Conservation (phyloP, 1,139 yeast species). For the Kodamaea sp. region DNA sequence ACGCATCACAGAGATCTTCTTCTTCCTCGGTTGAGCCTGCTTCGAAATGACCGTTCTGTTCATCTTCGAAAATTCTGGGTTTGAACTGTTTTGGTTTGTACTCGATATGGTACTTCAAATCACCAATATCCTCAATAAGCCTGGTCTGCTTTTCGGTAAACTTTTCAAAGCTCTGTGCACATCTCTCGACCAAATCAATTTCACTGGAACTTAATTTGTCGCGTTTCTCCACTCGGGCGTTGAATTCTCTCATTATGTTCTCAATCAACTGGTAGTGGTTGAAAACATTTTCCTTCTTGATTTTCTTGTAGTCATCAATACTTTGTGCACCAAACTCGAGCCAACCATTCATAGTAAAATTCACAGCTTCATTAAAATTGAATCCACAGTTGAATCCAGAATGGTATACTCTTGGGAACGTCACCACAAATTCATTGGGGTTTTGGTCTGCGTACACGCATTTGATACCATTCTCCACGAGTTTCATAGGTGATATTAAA, state of each 20-base stretch:
- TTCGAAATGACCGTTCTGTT: conserved; percentile 18
- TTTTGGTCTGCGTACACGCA: conserved; percentile 76
- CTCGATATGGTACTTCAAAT: conserved; percentile 12
- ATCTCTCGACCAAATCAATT: conserved; percentile 21
- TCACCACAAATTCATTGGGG: conserved; percentile 75
- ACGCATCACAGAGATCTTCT: conserved; percentile 41
- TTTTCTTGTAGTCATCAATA: conserved; percentile 53
- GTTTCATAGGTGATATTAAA: conserved; percentile 64
- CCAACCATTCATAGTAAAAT: conserved; percentile 74
- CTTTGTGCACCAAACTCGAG: conserved; percentile 62
- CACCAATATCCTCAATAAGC: conserved; percentile 12
- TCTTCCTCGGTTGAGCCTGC: conserved; percentile 29
- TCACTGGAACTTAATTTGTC: conserved; percentile 5
- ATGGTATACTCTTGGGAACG: conserved; percentile 78
- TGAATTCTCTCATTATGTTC: conserved; percentile 32
- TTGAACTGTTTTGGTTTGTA: conserved; percentile 16
- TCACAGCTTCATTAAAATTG: conserved; percentile 79
- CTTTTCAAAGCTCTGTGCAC: conserved; percentile 28
- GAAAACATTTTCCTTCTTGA: conserved; percentile 60
- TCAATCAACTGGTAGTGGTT: conserved; percentile 45
- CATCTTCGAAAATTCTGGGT: conserved; percentile 19
- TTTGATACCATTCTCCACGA: conserved; percentile 53
- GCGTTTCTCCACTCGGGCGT: conserved; percentile 3
- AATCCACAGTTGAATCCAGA: conserved; percentile 80
- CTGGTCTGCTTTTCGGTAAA: conserved; percentile 21